These are phyloP conservation scores for Saccharomycopsis hybrid DNA, from an alignment of 1,139 yeast genomes.

Conservation along the genomic window DNA sequence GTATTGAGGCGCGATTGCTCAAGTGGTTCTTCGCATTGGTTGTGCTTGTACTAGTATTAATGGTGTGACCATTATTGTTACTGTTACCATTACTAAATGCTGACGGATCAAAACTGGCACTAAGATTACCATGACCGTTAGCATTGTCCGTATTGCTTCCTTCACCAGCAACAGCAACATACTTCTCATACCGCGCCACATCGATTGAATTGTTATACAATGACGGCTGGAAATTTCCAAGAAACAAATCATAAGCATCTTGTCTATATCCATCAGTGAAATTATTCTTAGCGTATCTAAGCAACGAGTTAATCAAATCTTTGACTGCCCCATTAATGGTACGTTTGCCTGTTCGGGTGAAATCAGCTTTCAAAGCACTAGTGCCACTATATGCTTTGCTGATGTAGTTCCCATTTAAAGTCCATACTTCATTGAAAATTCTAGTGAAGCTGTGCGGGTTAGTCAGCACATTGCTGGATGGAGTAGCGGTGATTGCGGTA, in stretches of 20 bases:
- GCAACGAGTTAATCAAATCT: constrained; percentile 63
- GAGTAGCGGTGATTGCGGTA: not conserved
- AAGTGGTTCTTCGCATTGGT: no score
- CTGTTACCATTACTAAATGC: no score
- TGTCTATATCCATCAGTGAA: constrained; percentile 72
- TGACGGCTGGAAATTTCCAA: constrained; percentile 19
- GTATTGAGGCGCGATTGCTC: no score
- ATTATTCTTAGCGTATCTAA: constrained; percentile 67
- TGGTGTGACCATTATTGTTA: no score
- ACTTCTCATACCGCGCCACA: no score
- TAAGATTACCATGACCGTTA: no score
- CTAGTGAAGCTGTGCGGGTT: not conserved
- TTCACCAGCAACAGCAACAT: no score
- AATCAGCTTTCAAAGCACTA: constrained; percentile 84
- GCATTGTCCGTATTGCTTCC: no score
- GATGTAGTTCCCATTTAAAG: constrained; percentile 81
- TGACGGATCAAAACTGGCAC: no score
- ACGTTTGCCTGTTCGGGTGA: constrained; percentile 72
- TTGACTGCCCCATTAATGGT: constrained; percentile 62
- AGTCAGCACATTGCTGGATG: not conserved
- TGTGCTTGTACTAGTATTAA: no score
- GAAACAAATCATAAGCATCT: constrained; percentile 69
- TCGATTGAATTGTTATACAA: constrained; percentile 5
- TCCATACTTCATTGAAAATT: constrained; percentile 72
- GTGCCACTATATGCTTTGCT: constrained; percentile 77